Conservation (phyloP, 129 eudicot species). For the Flaveria brownii region DNA sequence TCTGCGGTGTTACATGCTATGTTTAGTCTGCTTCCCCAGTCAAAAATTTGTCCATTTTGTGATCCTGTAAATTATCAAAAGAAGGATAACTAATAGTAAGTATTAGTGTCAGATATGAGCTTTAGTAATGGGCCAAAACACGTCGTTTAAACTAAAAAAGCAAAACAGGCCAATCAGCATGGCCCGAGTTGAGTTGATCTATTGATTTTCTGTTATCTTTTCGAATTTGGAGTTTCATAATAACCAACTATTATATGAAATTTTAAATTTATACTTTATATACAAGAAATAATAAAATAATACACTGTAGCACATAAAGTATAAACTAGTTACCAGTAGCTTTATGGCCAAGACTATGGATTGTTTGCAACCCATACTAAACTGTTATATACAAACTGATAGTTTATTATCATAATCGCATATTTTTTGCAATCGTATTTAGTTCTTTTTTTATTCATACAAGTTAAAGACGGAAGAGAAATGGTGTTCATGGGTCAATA, state of each 20-base stretch:
- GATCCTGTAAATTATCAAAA: conserved; percentile 47
- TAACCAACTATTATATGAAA: background rate
- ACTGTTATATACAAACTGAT: background rate
- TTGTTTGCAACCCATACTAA: background rate
- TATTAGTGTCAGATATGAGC: background rate
- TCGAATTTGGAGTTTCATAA: background rate
- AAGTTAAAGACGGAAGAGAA: background rate
- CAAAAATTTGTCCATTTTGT: conserved; percentile 49
- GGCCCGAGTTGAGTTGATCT: background rate
- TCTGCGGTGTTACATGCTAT: conserved; percentile 51
- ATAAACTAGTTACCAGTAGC: background rate
- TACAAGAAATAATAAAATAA: background rate
- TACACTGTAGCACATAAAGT: background rate
- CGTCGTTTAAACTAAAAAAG: background rate
- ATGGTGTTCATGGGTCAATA: background rate
- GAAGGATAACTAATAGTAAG: background rate
- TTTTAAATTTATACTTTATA: background rate
- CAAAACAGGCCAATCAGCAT: background rate
- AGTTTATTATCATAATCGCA: background rate
- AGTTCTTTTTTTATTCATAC: background rate
- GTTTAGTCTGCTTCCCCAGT: conserved; percentile 68
- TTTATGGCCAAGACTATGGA: background rate
- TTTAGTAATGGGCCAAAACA: background rate
- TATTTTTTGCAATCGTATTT: background rate
- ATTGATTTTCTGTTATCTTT: background rate